A percentile compares a stretch with the other conserved stretches of the same genome.
Evolutionary conservation across 2,329 filamentous ascomycete species (phyloP).

Genomic region (Fusarium nygamai): DNA sequence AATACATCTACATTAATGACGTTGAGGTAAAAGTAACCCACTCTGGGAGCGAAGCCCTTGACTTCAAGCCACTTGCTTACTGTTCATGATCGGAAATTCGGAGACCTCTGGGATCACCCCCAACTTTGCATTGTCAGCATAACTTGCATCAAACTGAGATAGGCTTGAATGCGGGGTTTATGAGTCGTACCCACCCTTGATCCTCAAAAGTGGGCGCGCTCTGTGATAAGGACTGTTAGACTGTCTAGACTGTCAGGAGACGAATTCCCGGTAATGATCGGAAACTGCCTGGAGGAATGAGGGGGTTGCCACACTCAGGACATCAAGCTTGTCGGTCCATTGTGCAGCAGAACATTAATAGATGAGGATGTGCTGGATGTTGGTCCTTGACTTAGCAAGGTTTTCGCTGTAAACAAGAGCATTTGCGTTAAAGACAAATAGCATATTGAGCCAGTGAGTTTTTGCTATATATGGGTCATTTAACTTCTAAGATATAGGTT

Average conservation of each 20-base stretch:
- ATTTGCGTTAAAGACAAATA: accelerated
- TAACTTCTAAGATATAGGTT: accelerated
- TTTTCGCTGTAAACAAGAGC: not conserved
- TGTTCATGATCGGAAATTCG: slow-evolving; percentile 37
- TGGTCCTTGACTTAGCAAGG: not conserved
- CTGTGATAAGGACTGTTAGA: not conserved
- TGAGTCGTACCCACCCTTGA: not conserved
- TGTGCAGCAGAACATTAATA: not conserved
- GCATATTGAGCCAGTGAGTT: accelerated
- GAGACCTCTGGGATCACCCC: not conserved
- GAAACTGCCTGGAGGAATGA: not conserved
- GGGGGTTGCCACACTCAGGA: not conserved
- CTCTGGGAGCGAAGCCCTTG: not conserved
- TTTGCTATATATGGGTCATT: accelerated
- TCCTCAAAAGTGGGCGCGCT: not conserved
- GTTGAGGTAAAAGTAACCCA: not conserved
- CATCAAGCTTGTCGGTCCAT: not conserved
- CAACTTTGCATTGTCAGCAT: not conserved
- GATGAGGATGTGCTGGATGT: not conserved
- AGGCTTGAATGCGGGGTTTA: not conserved
- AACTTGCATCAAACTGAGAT: not conserved
- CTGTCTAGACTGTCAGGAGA: not conserved
- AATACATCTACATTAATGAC: not conserved
- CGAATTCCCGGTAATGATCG: not conserved
- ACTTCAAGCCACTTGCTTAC: not conserved